Evolutionary conservation across 371 early-diverging fungal genomes (phyloP).

Genomic region (Rhizopus delemar): DNA sequence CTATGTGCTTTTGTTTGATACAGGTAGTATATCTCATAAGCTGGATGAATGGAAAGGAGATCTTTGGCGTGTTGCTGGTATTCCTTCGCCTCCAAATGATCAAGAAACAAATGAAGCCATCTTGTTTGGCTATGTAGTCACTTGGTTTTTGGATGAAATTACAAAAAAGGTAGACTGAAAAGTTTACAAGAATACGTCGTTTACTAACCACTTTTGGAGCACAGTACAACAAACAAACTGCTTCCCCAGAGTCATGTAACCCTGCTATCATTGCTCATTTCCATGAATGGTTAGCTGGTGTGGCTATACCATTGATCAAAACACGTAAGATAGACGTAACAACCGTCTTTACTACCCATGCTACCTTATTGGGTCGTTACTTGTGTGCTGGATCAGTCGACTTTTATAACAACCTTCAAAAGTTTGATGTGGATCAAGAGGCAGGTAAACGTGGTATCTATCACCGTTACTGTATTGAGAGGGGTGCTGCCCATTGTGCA

Average conservation of each 20-base stretch:
- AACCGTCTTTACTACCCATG: conserved; percentile 96
- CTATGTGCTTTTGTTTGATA: conserved; percentile 88
- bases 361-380: conserved; percentile 94
- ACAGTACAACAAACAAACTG: conserved; percentile 47
- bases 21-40: conserved; percentile 67
- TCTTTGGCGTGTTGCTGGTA: conserved; percentile 87
- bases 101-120: conserved; percentile 92
- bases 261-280: conserved; percentile 93
- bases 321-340: conserved; percentile 86
- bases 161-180: conserved; percentile 38
- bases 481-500: conserved; percentile 93
- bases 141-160: conserved; percentile 92
- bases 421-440: conserved; percentile 94
- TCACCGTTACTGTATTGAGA: conserved; percentile 96
- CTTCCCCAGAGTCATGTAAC: conserved; percentile 8
- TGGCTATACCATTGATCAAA: conserved; percentile 87
- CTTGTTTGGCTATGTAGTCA: conserved; percentile 89
- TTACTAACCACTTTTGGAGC: neutral
- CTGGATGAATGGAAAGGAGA: conserved; percentile 95
- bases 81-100: conserved; percentile 91
- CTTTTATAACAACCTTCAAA: conserved; percentile 91
- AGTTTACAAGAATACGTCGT: conserved; percentile 2
- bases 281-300: conserved; percentile 96
- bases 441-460: conserved; percentile 97
- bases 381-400: conserved; percentile 94